Evolutionary conservation across 345 rosid species (phyloP).

Genomic region (Hibiscus syriacus): DNA sequence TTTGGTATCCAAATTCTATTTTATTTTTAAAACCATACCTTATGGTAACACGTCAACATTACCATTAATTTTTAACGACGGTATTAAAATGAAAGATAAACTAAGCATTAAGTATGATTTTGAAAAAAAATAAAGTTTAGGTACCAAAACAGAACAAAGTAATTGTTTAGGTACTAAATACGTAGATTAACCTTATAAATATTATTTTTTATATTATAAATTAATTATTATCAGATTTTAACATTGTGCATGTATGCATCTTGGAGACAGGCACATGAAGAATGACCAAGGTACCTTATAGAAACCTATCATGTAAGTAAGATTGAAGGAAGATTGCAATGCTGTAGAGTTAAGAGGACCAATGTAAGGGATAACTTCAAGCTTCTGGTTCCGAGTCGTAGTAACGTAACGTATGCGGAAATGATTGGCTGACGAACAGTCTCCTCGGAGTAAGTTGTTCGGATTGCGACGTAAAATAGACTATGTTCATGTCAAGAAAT

Average conservation of each 20-base stretch:
- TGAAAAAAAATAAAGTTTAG: no score
- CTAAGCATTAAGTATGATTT: no score
- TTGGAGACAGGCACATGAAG: slow-evolving; percentile 46
- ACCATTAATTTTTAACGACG: no score
- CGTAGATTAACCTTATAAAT: no score
- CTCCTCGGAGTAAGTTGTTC: slow-evolving; percentile 21
- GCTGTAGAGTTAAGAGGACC: slow-evolving; percentile 33
- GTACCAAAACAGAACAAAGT: no score
- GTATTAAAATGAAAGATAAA: no score
- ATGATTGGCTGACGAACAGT: slow-evolving; percentile 34
- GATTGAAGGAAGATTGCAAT: slow-evolving; percentile 37
- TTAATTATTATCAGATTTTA: no score
- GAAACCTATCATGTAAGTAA: slow-evolving; percentile 45
- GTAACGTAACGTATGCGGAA: slow-evolving; percentile 38
- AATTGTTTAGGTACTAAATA: no score
- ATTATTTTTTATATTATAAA: no score
- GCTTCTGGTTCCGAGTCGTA: not conserved
- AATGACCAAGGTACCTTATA: slow-evolving; percentile 36
- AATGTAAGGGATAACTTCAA: slow-evolving; percentile 9
- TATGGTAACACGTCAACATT: no score
- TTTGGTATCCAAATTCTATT: no score
- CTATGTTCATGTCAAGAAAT: slow-evolving; percentile 1
- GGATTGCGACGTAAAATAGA: not conserved
- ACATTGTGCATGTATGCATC: not conserved
- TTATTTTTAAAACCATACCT: no score